Base-by-base conservation (phyloP, 768 basidiomycete species). In the Boletales sp. region DNA sequence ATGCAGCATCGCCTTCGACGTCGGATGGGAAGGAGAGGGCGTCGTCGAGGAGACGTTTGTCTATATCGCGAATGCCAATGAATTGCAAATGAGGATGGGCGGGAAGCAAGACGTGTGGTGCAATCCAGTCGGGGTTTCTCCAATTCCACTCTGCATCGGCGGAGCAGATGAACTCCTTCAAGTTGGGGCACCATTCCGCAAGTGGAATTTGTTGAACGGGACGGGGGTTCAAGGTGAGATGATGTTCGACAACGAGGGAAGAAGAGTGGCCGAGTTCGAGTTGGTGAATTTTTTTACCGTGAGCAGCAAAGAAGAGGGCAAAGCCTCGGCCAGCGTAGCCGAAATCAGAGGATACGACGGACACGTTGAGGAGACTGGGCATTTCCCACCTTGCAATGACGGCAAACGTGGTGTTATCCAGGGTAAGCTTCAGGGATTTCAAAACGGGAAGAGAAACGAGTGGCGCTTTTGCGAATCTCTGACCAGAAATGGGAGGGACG, bases 131-230 rank as follows among this genome's bases (percentile, higher is more conserved):
- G 0, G 87, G 87, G 45, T 72, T 75, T 57, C 81, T 76, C 87
- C 87, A 88, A 54, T 87, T 84, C 87, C 87, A 89, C 58, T 86
- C 86, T 1, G 86, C 86, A 52, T 88, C 85, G 2, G 87, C 86
- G 39, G 77, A 79, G 60, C 85, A 87, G 43, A 89, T 83, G 63
- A 89, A 84, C 58, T 86, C 76, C 32, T 69, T 70, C 34, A 89
- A 71, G 55, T 83, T 81, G 0, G 87, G 87, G 55, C 84, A 86
- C 81, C 82, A 85, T 15, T 72, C 72, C n/a, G 80, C 81, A 7
- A 88, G 72, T 5, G 78, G 78, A 15, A 82, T 71, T 35, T 62
- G 61, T 42, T 63, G 64, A 38, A 54, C 58, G 49, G 61, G 69
- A 60, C 64, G 68, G 4, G 69, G 68, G 1, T 69, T 71, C 21